Conservation (phyloP, 148 eudicot species). For the Dianthus caryophyllus region DNA sequence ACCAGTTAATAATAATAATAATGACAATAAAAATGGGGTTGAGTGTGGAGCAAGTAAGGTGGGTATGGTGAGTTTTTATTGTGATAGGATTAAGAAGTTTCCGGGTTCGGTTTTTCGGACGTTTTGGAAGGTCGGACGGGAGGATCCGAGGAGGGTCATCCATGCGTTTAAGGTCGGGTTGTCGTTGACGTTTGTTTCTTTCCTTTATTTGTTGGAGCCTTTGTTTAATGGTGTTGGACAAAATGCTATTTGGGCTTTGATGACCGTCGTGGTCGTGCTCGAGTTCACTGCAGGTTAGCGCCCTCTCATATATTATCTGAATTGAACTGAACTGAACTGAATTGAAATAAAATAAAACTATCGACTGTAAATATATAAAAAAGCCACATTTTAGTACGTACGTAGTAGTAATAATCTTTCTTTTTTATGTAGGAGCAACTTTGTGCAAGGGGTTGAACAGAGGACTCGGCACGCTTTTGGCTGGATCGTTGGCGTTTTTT, state of each 20-base stretch:
- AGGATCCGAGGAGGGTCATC: conserved; percentile 68
- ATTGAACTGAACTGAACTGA: neutral
- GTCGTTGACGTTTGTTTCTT: conserved; percentile 66
- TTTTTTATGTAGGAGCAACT: conserved; percentile 63
- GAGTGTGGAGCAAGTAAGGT: conserved; percentile 16
- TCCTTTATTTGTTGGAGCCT: conserved; percentile 72
- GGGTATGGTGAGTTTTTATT: conserved; percentile 13
- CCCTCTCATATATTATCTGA: neutral
- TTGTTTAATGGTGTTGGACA: conserved; percentile 61
- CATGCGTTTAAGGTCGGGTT: conserved; percentile 82
- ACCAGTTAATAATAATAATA: neutral
- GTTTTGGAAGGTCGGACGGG: conserved; percentile 52
- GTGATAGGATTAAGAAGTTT: conserved; percentile 22
- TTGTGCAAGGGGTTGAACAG: conserved; percentile 90
- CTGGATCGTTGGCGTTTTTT: conserved; percentile 73
- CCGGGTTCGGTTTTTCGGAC: conserved; percentile 30
- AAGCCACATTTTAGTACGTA: no score
- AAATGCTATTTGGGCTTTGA: conserved; percentile 88
- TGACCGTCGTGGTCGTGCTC: conserved; percentile 94
- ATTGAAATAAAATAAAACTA: neutral
- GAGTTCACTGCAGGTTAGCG: conserved; percentile 85
- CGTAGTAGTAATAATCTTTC: neutral
- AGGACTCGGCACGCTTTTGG: conserved; percentile 79
- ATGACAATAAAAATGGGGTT: conserved; percentile 2
- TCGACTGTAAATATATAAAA: no score